phyloP scores from a whole-genome alignment of 83 land plant species.

The Picea mariana region DNA sequence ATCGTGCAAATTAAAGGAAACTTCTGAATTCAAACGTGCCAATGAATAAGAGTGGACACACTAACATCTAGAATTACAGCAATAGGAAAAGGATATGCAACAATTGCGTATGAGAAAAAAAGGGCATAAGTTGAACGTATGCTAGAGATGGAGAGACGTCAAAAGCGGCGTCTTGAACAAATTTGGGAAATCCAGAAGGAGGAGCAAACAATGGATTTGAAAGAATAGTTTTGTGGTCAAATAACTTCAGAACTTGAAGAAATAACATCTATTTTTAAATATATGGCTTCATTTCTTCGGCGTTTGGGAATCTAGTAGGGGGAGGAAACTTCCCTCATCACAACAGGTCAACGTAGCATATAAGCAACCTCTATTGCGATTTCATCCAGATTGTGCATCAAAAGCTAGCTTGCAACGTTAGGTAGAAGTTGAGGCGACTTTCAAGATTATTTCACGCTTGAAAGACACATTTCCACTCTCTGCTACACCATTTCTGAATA shows the following conservation, averaged over 20 bases:
- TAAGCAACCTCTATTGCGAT: slow-evolving; percentile 75
- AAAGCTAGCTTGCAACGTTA: slow-evolving; percentile 56
- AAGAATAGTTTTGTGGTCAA: slow-evolving; percentile 59
- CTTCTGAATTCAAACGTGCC: slow-evolving; percentile 73
- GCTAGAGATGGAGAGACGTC: too few relatives aligned
- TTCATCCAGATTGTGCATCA: slow-evolving; percentile 89
- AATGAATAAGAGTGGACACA: slow-evolving; percentile 75
- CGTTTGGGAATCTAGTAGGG: too few relatives aligned
- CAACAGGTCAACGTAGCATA: slow-evolving; percentile 94
- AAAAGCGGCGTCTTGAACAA: too few relatives aligned
- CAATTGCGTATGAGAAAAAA: too few relatives aligned
- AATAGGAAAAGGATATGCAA: slow-evolving; percentile 44
- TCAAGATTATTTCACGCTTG: slow-evolving; percentile 82
- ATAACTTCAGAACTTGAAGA: slow-evolving; percentile 50
- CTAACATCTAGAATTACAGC: slow-evolving; percentile 60
- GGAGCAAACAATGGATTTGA: slow-evolving; percentile 53
- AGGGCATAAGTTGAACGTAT: too few relatives aligned
- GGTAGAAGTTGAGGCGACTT: slow-evolving; percentile 95
- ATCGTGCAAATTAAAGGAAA: slow-evolving; percentile 75
- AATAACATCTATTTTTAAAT: slow-evolving; percentile 43
- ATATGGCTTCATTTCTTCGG: slow-evolving; percentile 38
- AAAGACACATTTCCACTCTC: slow-evolving; percentile 48
- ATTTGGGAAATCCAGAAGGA: slow-evolving; percentile 28
- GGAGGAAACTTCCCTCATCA: too few relatives aligned
- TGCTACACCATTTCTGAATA: neutral